Base-by-base conservation (phyloP, 2,329 filamentous ascomycete species). In the Colletotrichum graminicola region DNA sequence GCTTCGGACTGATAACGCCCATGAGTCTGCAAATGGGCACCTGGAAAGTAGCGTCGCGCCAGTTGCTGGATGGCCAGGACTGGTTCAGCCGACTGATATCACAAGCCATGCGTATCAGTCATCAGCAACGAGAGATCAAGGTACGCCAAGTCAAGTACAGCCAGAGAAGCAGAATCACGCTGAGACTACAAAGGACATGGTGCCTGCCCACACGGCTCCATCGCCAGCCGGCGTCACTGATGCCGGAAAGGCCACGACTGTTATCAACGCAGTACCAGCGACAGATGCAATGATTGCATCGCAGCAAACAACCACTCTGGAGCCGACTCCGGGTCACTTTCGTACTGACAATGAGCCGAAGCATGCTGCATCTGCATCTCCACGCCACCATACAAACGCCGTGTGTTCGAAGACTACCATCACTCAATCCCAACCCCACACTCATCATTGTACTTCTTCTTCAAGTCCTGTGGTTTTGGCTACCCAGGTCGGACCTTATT, bases 131-230 rank as follows among this genome's bases (percentile, higher is more conserved):
- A 47, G 60, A 60, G 69, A 61, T 47, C 45, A 72, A 72, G 66
- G 69, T 72, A 72, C 60, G 69, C 65, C 66, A 26, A 39, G 36
- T 43, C 66, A 68, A 60, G 11, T 34, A 23, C 51, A 43, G 8
- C 26, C 60, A 32, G 66, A 36, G 41, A 54, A 29, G 2, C 52
- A 68, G 41, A 64, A 64, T 14, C 66, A 63, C 62, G 54, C 69
- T 72, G 69, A 72, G 60, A 72, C 54, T 61, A 26, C 16, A 64
- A 72, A 72, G 69, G 66, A 64, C 45, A 55, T n/a, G 34, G 2
- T 16, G 45, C 29, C 47, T 23, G 55, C 12, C 16, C 29, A 47
- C 16, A 32, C 47, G 32, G 18, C 7, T 39, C 59, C 47, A 18
- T 29, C 34, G 21, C 39, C 26, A 51, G 39, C 60, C 45, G 69